A percentile compares a stretch with the other conserved stretches of the same genome.
Evolutionary conservation across 345 rosid species (phyloP).

Genomic region (Pelargonium nanum): DNA sequence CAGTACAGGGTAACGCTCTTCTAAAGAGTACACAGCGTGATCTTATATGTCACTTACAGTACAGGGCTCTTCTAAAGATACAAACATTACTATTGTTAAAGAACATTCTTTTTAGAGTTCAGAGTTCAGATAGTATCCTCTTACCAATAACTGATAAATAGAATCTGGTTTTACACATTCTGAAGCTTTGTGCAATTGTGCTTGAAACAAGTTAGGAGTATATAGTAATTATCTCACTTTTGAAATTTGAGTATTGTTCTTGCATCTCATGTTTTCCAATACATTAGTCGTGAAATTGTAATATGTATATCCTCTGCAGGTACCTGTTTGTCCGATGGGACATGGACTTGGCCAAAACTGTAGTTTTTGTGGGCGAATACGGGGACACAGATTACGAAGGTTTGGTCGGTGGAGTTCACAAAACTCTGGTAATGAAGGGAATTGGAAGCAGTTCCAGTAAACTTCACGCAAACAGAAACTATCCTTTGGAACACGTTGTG

Average conservation of each 20-base stretch:
- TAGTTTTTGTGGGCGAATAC: conserved; percentile 56
- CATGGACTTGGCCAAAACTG: conserved; percentile 39
- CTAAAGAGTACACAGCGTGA: no score
- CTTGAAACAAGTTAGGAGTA: no score
- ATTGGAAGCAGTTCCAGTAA: conserved; percentile 31
- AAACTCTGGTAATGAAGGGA: conserved; percentile 50
- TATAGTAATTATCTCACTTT: no score
- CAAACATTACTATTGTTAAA: not conserved
- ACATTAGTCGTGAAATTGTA: no score
- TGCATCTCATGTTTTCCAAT: no score
- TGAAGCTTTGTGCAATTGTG: not conserved
- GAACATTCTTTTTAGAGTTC: no score
- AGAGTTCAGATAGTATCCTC: no score
- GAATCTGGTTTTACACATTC: no score
- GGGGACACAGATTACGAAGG: conserved; percentile 79
- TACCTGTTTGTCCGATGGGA: conserved; percentile 65
- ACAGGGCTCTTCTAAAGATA: no score
- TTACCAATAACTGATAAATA: no score
- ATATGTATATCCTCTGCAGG: conserved; percentile 24
- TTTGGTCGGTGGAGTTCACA: conserved; percentile 60
- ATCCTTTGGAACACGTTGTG: conserved; percentile 51
- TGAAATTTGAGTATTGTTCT: not conserved
- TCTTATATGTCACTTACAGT: no score
- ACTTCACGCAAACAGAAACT: conserved; percentile 42
- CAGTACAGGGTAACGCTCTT: no score